Evolutionary conservation across 164 flowering plant species (phyloP).

Genomic region (Macadamia tetraphylla): DNA sequence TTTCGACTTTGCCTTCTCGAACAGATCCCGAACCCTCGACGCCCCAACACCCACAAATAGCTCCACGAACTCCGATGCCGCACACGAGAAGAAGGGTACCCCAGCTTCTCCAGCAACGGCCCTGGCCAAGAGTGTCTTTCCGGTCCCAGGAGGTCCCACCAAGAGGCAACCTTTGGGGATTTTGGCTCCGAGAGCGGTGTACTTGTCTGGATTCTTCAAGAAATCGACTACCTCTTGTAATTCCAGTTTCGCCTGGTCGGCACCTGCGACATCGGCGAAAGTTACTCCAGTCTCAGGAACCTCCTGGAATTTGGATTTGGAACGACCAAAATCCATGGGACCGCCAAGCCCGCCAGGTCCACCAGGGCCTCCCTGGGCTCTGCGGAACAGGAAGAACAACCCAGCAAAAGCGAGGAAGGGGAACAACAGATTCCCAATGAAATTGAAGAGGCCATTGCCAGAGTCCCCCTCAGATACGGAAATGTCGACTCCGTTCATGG

Average conservation of each 20-base stretch:
- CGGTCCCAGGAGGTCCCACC: conserved; percentile 96
- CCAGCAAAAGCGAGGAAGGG: conserved; percentile 85
- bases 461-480: conserved; percentile 93
- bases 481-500: conserved; percentile 99
- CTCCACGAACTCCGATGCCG: conserved; percentile 93
- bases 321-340: conserved; percentile 91
- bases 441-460: conserved; percentile 62
- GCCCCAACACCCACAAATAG: conserved; percentile 98
- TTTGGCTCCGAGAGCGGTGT: conserved; percentile 86
- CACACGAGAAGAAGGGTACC: conserved; percentile 85
- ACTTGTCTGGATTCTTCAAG: conserved; percentile 90
- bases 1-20: conserved; percentile 89
- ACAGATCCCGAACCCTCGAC: conserved; percentile 89
- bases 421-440: conserved; percentile 77
- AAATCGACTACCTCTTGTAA: conserved; percentile 93
- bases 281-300: conserved; percentile 91
- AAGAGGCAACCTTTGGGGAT: conserved; percentile 95
- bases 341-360: conserved; percentile 98
- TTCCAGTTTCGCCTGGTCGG: conserved; percentile 92
- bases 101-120: conserved; percentile 97
- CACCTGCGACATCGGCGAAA: conserved; percentile 90
- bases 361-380: conserved; percentile 76
- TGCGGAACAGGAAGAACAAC: conserved; percentile 72
- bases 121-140: conserved; percentile 87
- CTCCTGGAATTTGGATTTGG: conserved; percentile 92